These are phyloP conservation scores for Hyphodiscus sp. DNA, from an alignment of 2,329 filamentous ascomycete species.

Conservation along the genomic window DNA sequence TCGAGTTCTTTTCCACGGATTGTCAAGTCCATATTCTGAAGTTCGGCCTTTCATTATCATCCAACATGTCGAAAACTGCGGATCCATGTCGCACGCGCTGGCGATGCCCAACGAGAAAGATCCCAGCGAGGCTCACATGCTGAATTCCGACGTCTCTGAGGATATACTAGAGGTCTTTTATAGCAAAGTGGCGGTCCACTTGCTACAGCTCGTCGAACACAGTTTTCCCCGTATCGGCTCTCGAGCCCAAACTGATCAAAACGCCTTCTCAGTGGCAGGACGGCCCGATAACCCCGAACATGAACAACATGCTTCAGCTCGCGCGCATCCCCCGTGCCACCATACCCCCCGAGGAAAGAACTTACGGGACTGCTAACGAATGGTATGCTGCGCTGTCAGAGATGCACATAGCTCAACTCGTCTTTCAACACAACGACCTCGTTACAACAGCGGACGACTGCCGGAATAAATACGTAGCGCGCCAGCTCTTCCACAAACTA, in stretches of 20 bases:
- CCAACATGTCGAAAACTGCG: constrained; percentile 2
- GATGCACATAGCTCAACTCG: constrained; percentile 34
- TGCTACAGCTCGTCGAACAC: constrained; percentile 5
- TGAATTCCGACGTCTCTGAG: constrained; percentile 21
- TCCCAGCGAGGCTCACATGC: constrained; percentile 24
- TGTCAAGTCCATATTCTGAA: neutral
- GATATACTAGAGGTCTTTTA: constrained; percentile 1
- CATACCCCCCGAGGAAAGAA: constrained; percentile 4
- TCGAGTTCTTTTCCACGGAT: neutral
- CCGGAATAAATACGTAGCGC: constrained; percentile 26
- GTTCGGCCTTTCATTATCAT: constrained; percentile 7
- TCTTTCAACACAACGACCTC: constrained; percentile 36
- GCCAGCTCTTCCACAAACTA: constrained; percentile 30
- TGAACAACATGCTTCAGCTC: constrained; percentile 11
- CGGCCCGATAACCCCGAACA: constrained; percentile 10
- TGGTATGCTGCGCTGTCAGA: constrained; percentile 10
- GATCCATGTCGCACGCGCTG: constrained; percentile 18
- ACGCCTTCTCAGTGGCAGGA: constrained; percentile 1
- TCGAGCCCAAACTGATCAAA: constrained; percentile 2
- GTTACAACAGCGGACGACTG: constrained; percentile 33
- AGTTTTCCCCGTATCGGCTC: constrained; percentile 7
- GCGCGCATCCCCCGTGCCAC: constrained; percentile 5
- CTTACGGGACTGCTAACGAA: constrained; percentile 3
- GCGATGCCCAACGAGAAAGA: constrained; percentile 20
- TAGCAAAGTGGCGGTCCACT: constrained; percentile 1